Evolutionary conservation across 2,329 filamentous ascomycete species (phyloP).

Genomic region (Cladosporium sp.): DNA sequence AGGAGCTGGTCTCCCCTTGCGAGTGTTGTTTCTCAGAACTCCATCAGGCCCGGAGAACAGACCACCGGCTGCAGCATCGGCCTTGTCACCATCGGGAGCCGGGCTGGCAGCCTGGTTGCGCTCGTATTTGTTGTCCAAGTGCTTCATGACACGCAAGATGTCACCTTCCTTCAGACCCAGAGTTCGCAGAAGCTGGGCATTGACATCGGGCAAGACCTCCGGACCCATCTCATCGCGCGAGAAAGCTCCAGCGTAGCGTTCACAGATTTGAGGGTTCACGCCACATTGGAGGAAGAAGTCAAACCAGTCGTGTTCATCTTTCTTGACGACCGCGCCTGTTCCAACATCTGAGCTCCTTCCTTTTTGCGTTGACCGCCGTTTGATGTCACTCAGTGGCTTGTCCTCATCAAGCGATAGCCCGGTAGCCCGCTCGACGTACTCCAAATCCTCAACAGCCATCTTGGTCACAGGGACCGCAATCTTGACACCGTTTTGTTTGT

Average conservation of each 20-base stretch:
- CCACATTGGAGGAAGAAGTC: constrained; percentile 95
- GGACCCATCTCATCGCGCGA: constrained; percentile 92
- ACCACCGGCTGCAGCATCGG: constrained; percentile 48
- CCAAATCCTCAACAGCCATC: constrained; percentile 92
- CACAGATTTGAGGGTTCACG: constrained; percentile 86
- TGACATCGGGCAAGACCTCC: constrained; percentile 84
- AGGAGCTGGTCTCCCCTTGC: constrained; percentile 83
- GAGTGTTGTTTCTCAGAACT: constrained; percentile 84
- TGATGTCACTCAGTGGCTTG: constrained; percentile 83
- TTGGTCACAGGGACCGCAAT: constrained; percentile 93
- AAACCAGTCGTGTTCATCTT: constrained; percentile 93
- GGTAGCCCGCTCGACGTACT: constrained; percentile 87
- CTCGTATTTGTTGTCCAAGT: constrained; percentile 73
- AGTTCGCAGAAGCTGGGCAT: constrained; percentile 73
- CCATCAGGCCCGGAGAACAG: constrained; percentile 94
- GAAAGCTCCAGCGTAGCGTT: constrained; percentile 89
- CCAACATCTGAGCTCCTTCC: constrained; percentile 40
- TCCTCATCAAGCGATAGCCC: constrained; percentile 86
- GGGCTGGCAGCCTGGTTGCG: constrained; percentile 57
- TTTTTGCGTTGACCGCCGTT: constrained; percentile 44
- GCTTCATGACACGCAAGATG: constrained; percentile 91
- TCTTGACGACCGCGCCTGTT: constrained; percentile 62
- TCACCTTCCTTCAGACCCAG: constrained; percentile 94
- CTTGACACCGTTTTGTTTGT: constrained; percentile 97
- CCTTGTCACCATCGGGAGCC: constrained; percentile 41